Percentiles rank a stretch among this genome's conserved stretches.
Evolutionary conservation across 1,284 basidiomycete species (phyloP).

Genomic region (Moniliophthora roreri): DNA sequence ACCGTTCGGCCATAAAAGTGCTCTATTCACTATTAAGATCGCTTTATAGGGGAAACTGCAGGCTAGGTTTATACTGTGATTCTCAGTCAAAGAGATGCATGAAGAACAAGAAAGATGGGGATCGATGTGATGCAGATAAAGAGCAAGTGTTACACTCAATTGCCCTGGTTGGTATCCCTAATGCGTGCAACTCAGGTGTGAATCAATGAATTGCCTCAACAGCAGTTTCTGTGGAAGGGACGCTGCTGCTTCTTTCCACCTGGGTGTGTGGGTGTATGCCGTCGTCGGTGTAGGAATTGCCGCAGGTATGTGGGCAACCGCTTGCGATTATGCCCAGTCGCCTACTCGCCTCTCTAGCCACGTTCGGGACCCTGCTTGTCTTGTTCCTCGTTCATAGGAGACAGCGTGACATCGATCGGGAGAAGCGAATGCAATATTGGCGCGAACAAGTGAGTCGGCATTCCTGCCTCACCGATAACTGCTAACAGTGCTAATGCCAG

Average conservation of each 20-base stretch:
- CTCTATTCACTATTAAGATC: background rate
- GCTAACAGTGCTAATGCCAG: conserved; percentile 30
- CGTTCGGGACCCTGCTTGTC: conserved; percentile 65
- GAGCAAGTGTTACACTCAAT: conserved; percentile 49
- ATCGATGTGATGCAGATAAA: conserved; percentile 74
- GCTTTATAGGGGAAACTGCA: conserved; percentile 61
- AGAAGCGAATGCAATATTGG: conserved; percentile 85
- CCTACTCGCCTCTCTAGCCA: conserved; percentile 44
- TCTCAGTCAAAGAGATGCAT: conserved; percentile 58
- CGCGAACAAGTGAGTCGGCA: conserved; percentile 66
- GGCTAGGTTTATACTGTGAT: conserved; percentile 73
- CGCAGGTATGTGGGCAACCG: conserved; percentile 45
- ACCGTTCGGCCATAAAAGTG: too few species aligned
- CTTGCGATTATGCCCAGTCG: conserved; percentile 1
- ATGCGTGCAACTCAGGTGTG: conserved; percentile 48
- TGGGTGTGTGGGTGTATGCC: conserved; percentile 69
- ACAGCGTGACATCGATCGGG: conserved; percentile 71
- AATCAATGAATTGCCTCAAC: conserved; percentile 73
- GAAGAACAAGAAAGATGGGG: conserved; percentile 54
- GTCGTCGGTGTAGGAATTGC: conserved; percentile 75
- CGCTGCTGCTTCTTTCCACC: conserved; percentile 62
- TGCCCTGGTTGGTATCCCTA: conserved; percentile 1
- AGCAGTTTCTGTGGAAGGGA: conserved; percentile 60
- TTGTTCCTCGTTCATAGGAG: conserved; percentile 73
- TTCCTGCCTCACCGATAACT: conserved; percentile 1